Evolutionary conservation across 208 protist species (phyloP).

Genomic region (Histomonas meleagridis): DNA sequence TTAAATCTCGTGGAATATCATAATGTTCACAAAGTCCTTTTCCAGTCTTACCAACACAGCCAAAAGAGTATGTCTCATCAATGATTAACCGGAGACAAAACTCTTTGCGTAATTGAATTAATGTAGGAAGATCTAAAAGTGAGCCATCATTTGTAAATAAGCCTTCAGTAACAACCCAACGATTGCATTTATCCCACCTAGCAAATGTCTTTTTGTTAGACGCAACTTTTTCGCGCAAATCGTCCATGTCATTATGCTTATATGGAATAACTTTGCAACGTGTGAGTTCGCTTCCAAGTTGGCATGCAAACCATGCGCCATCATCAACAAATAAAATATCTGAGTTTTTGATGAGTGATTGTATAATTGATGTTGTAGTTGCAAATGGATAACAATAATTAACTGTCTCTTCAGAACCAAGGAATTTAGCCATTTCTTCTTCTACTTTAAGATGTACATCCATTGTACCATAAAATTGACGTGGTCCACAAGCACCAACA

Average conservation of each 20-base stretch:
- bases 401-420: constrained; percentile 37
- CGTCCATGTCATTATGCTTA: constrained; percentile 80
- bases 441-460: constrained; percentile 43
- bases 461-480: constrained; percentile 48
- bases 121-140: constrained; percentile 62
- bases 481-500: constrained; percentile 46
- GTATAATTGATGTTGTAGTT: constrained; percentile 39
- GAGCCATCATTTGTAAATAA: constrained; percentile 67
- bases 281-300: constrained; percentile 65
- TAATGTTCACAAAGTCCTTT: constrained; percentile 63
- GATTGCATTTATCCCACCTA: constrained; percentile 57
- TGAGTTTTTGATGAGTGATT: constrained; percentile 29
- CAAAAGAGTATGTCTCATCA: constrained; percentile 83
- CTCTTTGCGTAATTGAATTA: constrained; percentile 72
- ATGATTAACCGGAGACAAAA: constrained; percentile 82
- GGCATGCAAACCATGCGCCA: constrained; percentile 33
- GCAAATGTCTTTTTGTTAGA: constrained; percentile 60
- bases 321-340: constrained; percentile 43
- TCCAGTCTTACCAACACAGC: constrained; percentile 74
- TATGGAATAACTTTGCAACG: constrained; percentile 66
- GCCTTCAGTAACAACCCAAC: constrained; percentile 81
- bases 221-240: constrained; percentile 60
- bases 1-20: constrained; percentile 1
- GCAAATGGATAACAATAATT: constrained; percentile 41
- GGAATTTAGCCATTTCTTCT: constrained; percentile 36